Percentiles rank a stretch among this genome's conserved stretches.
Evolutionary conservation across 306 rosid genomes (phyloP).

Genomic region (Vigna trinervia): DNA sequence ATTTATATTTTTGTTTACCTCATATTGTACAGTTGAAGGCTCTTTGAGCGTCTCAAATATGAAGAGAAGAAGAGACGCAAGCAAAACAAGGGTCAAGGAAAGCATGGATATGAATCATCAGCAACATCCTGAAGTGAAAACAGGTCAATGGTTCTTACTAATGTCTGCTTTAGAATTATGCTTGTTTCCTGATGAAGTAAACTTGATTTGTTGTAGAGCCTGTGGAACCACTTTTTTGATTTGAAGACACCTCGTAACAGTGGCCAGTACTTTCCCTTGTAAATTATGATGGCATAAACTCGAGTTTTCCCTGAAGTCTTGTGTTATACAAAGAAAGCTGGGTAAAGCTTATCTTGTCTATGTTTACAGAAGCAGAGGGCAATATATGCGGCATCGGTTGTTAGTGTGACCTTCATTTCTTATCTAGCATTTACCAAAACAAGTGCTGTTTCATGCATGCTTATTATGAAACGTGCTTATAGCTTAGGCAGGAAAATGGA

Average conservation of each 20-base stretch:
- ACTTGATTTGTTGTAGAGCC: slow-evolving; percentile 47
- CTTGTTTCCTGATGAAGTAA: slow-evolving; percentile 32
- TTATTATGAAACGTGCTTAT: slow-evolving; percentile 22
- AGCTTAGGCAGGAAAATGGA: slow-evolving; percentile 16
- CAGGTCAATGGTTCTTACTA: slow-evolving; percentile 54
- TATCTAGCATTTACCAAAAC: neutral
- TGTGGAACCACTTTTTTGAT: slow-evolving; percentile 51
- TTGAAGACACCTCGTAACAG: slow-evolving; percentile 12
- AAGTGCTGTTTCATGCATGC: slow-evolving; percentile 16
- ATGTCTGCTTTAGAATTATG: slow-evolving; percentile 14
- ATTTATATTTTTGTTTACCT: slow-evolving; percentile 2
- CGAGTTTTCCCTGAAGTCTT: slow-evolving; percentile 13
- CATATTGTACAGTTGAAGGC: slow-evolving; percentile 75
- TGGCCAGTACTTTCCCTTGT: neutral
- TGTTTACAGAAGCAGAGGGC: slow-evolving; percentile 30
- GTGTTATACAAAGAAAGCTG: slow-evolving; percentile 24
- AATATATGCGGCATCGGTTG: slow-evolving; percentile 9
- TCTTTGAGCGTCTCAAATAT: slow-evolving; percentile 75
- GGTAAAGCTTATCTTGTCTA: slow-evolving; percentile 31
- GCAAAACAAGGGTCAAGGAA: slow-evolving; percentile 47
- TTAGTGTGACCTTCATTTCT: slow-evolving; percentile 3
- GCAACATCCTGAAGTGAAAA: slow-evolving; percentile 43
- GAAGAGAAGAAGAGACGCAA: slow-evolving; percentile 52
- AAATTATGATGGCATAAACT: slow-evolving; percentile 27
- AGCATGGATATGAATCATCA: slow-evolving; percentile 39